Percentiles rank a stretch among this genome's conserved stretches.
These are phyloP conservation scores for Gilbertella persicaria DNA, from an alignment of 371 early-diverging fungal species.

Conservation along the genomic window DNA sequence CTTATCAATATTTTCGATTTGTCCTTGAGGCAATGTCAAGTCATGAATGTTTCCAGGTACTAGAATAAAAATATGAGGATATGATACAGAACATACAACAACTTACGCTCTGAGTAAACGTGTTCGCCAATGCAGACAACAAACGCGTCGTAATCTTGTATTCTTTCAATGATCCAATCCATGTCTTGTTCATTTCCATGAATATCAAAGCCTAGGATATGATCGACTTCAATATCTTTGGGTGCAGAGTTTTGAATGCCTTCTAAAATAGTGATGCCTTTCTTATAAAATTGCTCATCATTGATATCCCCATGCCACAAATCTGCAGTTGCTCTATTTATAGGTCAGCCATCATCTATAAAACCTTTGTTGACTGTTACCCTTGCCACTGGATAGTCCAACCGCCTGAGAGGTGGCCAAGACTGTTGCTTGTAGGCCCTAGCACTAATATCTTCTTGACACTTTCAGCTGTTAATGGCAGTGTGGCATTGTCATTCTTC, in stretches of 20 bases:
- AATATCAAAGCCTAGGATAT: constrained; percentile 27
- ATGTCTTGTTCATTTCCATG: constrained; percentile 34
- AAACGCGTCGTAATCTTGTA: constrained; percentile 46
- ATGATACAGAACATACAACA: neutral
- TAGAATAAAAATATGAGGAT: neutral
- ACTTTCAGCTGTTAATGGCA: constrained; percentile 41
- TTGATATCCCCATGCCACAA: constrained; percentile 40
- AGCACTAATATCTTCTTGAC: constrained; percentile 44
- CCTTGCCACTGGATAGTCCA: constrained; percentile 68
- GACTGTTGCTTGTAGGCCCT: constrained; percentile 50
- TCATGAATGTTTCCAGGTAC: constrained; percentile 60
- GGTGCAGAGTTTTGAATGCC: constrained; percentile 43
- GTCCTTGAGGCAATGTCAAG: constrained; percentile 50
- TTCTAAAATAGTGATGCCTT: constrained; percentile 47
- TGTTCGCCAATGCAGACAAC: constrained; percentile 53
- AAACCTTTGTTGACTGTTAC: constrained; percentile 9
- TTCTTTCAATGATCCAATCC: constrained; percentile 28
- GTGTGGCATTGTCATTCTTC: constrained; percentile 47
- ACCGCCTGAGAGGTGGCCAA: constrained; percentile 54
- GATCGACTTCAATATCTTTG: constrained; percentile 36
- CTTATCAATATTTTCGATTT: constrained; percentile 40
- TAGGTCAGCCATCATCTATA: no score
- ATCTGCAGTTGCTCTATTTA: constrained; percentile 33
- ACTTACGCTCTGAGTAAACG: constrained; percentile 50
- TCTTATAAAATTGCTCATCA: constrained; percentile 51